These are phyloP conservation scores for Paulownia fortunei DNA, from an alignment of 257 asterid genomes.

Conservation along the genomic window DNA sequence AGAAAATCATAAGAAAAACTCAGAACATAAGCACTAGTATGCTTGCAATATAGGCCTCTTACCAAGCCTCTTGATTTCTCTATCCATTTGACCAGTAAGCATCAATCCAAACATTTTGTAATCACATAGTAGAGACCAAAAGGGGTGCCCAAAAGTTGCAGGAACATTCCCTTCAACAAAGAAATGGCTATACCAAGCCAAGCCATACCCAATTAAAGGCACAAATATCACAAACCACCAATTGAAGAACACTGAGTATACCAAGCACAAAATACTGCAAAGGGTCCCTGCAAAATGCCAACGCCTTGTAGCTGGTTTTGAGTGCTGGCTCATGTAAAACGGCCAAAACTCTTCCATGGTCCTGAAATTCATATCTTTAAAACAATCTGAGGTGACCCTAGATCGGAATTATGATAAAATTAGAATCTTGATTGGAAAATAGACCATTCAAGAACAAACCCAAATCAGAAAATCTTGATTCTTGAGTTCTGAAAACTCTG, in stretches of 20 bases:
- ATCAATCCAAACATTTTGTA: conserved; percentile 96
- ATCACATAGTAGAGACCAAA: conserved; percentile 94
- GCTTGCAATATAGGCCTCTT: conserved; percentile 90
- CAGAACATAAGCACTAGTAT: conserved; percentile 36
- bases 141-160: conserved; percentile 91
- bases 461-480: conserved; percentile 36
- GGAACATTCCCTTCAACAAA: conserved; percentile 92
- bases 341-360: conserved; percentile 98
- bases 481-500: not conserved
- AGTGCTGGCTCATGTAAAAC: conserved; percentile 87
- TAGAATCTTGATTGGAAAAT: conserved; percentile 35
- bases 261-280: conserved; percentile 73
- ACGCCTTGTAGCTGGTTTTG: conserved; percentile 83
- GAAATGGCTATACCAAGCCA: conserved; percentile 98
- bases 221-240: conserved; percentile 72
- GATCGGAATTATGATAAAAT: conserved; percentile 35
- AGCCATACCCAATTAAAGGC: conserved; percentile 85
- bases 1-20: not conserved
- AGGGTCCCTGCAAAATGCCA: conserved; percentile 97
- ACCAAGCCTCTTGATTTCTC: conserved; percentile 98
- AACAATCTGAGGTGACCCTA: conserved; percentile 31
- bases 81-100: conserved; percentile 93
- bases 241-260: conserved; percentile 71
- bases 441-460: conserved; percentile 22
- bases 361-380: conserved; percentile 68